These are phyloP conservation scores for Fusarium buxicola DNA, from an alignment of 2,329 filamentous ascomycete genomes.

Conservation along the genomic window DNA sequence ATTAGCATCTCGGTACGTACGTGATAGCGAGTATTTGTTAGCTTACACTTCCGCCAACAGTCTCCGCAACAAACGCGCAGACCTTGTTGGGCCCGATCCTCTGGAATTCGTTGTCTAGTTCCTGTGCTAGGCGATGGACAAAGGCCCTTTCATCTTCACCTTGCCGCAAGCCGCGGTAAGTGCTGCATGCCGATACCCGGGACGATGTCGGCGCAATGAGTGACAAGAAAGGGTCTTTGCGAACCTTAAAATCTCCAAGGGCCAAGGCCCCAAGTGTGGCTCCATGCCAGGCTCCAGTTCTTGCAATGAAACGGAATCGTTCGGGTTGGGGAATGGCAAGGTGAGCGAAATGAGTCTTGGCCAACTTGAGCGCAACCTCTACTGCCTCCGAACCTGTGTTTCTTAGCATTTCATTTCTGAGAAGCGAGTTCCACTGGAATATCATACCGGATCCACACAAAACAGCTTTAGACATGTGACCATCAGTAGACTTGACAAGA, in stretches of 20 bases:
- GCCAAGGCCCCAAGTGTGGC: slow-evolving; percentile 36
- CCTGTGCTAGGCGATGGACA: slow-evolving; percentile 53
- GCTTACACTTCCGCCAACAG: slow-evolving; percentile 50
- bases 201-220: slow-evolving; percentile 35
- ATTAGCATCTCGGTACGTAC: no score
- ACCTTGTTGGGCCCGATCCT: slow-evolving; percentile 59
- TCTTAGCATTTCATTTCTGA: accelerated
- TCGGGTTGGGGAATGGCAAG: slow-evolving; percentile 32
- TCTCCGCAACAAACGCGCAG: slow-evolving; percentile 62
- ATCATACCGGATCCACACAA: slow-evolving; percentile 36
- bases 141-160: slow-evolving; percentile 51
- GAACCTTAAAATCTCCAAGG: slow-evolving; percentile 35
- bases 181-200: slow-evolving; percentile 14
- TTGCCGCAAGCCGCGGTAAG: slow-evolving; percentile 8
- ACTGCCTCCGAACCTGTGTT: slow-evolving; percentile 34
- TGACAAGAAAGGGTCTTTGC: slow-evolving; percentile 35
- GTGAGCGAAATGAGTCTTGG: slow-evolving; percentile 34
- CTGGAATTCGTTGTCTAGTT: slow-evolving; percentile 61
- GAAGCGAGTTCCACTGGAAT: no score
- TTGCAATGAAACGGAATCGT: slow-evolving; percentile 34
- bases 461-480: slow-evolving; percentile 37
- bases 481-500: slow-evolving; percentile 36
- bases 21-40: accelerated
- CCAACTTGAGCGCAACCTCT: slow-evolving; percentile 38
- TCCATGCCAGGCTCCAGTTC: slow-evolving; percentile 35